phyloP scores from a whole-genome alignment of 768 basidiomycete species.

The Mycena rebaudengoi region DNA sequence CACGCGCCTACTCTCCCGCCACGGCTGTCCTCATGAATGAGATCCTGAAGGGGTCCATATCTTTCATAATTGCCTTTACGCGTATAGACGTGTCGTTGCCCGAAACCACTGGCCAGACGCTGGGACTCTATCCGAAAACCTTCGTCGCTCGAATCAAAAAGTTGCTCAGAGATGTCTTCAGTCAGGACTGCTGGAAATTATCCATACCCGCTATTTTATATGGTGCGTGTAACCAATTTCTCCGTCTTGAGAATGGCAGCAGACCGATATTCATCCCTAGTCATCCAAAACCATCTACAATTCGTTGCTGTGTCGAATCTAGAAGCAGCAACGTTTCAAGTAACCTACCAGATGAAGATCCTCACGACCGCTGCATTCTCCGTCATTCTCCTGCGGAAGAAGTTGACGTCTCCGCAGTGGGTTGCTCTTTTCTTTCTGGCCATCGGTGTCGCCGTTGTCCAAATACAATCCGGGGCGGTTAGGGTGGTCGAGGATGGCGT shows the following conservation, averaged over 20 bases:
- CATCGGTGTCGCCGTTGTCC: constrained; percentile 89
- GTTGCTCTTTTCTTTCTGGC: constrained; percentile 85
- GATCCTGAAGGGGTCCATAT: constrained; percentile 90
- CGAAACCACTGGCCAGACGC: constrained; percentile 40
- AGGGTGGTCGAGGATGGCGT: constrained; percentile 29
- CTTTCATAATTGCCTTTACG: constrained; percentile 82
- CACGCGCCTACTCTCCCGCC: constrained; percentile 88
- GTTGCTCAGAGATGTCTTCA: constrained; percentile 77
- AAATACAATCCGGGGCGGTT: constrained; percentile 68
- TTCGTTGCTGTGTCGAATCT: constrained; percentile 95
- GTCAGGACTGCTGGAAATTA: constrained; percentile 95
- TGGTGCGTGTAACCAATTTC: constrained; percentile 48
- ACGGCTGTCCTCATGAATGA: constrained; percentile 95
- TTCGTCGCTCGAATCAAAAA: constrained; percentile 59
- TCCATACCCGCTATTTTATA: constrained; percentile 97
- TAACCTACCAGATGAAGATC: constrained; percentile 97
- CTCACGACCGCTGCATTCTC: constrained; percentile 93
- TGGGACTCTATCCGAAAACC: constrained; percentile 24
- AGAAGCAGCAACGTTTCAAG: constrained; percentile 95
- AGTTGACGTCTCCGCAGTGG: constrained; percentile 82
- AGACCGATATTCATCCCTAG: too few relatives aligned
- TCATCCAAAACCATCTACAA: constrained; percentile 95
- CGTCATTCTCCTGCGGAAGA: constrained; percentile 81
- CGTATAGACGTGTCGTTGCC: constrained; percentile 54
- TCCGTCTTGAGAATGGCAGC: too few relatives aligned